phyloP scores from a whole-genome alignment of 192 early-diverging fungal species.

The Phycomyces blakesleeanus region DNA sequence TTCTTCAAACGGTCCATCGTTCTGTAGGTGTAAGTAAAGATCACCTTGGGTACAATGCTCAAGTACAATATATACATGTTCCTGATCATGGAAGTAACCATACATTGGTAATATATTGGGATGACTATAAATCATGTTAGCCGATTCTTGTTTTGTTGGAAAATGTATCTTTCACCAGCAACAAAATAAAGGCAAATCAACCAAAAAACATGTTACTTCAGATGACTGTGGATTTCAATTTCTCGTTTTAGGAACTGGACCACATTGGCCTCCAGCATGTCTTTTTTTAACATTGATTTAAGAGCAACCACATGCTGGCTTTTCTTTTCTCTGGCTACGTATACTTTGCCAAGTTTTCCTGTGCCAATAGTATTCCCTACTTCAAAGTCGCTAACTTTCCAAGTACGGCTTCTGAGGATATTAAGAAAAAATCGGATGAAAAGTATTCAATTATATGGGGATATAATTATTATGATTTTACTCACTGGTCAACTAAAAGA shows the following conservation, averaged over 20 bases:
- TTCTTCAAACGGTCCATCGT: constrained; percentile 68
- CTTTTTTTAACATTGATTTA: constrained; percentile 83
- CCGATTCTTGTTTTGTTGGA: background rate
- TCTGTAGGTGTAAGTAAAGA: constrained; percentile 77
- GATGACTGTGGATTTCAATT: constrained; percentile 91
- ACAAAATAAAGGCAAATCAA: background rate
- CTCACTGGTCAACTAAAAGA: background rate
- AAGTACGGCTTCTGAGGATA: constrained; percentile 22
- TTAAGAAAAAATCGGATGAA: background rate
- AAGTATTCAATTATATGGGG: too few relatives aligned
- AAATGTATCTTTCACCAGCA: background rate
- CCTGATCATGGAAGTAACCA: constrained; percentile 92
- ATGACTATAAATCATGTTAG: constrained; percentile 50
- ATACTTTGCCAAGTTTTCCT: constrained; percentile 94
- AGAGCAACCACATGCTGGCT: constrained; percentile 82
- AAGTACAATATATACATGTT: constrained; percentile 87
- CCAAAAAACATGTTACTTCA: constrained; percentile 51
- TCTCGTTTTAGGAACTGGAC: constrained; percentile 86
- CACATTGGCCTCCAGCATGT: constrained; percentile 70
- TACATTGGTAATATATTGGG: constrained; percentile 88
- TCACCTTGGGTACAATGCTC: constrained; percentile 91
- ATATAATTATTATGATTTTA: too few relatives aligned
- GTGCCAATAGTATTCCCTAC: constrained; percentile 82
- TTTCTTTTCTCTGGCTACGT: constrained; percentile 80
- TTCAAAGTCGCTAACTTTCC: constrained; percentile 80